These are phyloP conservation scores for Chlamydomonas sphaeroides DNA, from an alignment of 139 green algal genomes.

Conservation along the genomic window DNA sequence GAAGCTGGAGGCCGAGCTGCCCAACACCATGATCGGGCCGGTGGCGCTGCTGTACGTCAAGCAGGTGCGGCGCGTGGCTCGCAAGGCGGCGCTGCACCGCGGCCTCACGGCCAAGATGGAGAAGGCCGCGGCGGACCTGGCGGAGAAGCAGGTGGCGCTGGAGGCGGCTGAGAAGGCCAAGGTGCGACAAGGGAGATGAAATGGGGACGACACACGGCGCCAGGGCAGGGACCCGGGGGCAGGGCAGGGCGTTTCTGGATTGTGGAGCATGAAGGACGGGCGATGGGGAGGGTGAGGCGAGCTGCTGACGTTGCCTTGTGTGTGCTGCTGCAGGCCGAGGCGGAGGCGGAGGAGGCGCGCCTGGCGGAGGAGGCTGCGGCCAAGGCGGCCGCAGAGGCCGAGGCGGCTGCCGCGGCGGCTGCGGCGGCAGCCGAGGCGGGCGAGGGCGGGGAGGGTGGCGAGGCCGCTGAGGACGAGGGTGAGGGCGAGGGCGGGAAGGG, in stretches of 20 bases:
- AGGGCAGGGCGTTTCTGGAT: not conserved
- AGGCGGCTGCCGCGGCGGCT: too few species aligned
- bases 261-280: not conserved
- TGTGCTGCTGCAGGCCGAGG: too few species aligned
- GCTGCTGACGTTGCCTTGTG: too few species aligned
- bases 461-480: too few species aligned
- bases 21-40: conserved; percentile 14
- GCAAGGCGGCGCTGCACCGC: conserved; percentile 28
- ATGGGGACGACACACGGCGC: not conserved
- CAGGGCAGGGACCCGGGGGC: too few species aligned
- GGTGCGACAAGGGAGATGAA: not conserved
- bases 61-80: conserved; percentile 38
- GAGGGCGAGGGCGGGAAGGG: too few species aligned
- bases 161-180: conserved; percentile 17
- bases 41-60: conserved; percentile 28
- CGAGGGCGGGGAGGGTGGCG: too few species aligned
- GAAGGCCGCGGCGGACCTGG: conserved; percentile 13
- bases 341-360: too few species aligned
- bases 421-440: too few species aligned
- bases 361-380: too few species aligned
- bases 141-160: conserved; percentile 15
- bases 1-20: conserved; percentile 40
- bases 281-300: too few species aligned
- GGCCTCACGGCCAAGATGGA: conserved; percentile 12
- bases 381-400: too few species aligned